These are phyloP conservation scores for Phytopythium vexans DNA, from an alignment of 352 stramenopile species.

Conservation along the genomic window DNA sequence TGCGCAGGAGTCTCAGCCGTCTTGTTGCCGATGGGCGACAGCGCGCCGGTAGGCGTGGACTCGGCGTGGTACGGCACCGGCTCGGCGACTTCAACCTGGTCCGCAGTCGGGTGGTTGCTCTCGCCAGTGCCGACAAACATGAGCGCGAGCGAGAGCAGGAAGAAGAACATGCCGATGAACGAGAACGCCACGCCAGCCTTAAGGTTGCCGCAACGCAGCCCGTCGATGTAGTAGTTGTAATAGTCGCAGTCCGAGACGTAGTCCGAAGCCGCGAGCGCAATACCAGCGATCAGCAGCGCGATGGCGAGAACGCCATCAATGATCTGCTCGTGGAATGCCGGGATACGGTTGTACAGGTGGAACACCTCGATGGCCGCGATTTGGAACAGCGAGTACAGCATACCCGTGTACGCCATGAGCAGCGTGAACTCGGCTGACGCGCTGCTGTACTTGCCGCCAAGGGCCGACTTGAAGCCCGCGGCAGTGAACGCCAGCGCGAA, in stretches of 20 bases:
- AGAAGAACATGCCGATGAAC: conserved; percentile 48
- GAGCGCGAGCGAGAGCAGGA: conserved; percentile 31
- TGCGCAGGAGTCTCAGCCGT: conserved; percentile 15
- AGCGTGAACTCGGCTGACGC: conserved; percentile 43
- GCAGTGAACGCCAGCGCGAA: conserved; percentile 45
- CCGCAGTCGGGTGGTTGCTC: neutral
- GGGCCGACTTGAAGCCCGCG: conserved; percentile 33
- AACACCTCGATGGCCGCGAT: conserved; percentile 42
- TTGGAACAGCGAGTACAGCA: conserved; percentile 57
- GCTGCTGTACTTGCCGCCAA: conserved; percentile 18
- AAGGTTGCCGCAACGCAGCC: conserved; percentile 50
- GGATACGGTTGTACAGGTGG: conserved; percentile 15
- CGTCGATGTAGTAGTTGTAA: too few relatives aligned
- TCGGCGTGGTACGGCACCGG: conserved; percentile 23
- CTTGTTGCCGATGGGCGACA: conserved; percentile 29
- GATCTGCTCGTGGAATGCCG: conserved; percentile 16
- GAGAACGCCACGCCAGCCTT: conserved; percentile 46
- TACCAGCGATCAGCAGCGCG: conserved; percentile 48
- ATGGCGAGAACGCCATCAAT: conserved; percentile 34
- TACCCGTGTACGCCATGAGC: conserved; percentile 54
- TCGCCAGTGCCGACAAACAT: conserved; percentile 24
- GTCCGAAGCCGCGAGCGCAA: conserved; percentile 47
- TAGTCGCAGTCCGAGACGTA: conserved; percentile 40
- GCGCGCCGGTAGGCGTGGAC: conserved; percentile 20
- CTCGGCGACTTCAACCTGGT: conserved; percentile 18